Conservation (phyloP, 176 grass and related monocot genomes). For the Carex pumila region DNA sequence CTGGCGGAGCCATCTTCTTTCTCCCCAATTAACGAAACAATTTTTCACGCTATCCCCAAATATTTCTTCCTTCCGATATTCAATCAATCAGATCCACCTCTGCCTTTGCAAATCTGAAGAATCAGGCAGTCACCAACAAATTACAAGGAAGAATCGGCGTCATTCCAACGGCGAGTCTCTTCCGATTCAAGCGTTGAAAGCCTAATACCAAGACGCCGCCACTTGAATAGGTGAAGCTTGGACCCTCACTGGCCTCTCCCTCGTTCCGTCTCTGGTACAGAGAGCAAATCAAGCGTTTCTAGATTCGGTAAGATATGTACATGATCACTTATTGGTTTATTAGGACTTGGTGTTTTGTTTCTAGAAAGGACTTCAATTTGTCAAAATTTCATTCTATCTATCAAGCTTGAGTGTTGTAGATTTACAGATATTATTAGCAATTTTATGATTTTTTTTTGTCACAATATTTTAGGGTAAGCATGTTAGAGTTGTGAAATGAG, state of each 20-base stretch:
- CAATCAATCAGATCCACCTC: background rate
- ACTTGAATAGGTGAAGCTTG: background rate
- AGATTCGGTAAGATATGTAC: background rate
- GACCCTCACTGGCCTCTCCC: background rate
- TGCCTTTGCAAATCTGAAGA: background rate
- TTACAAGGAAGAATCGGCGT: background rate
- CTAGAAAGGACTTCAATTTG: background rate
- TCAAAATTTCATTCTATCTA: background rate
- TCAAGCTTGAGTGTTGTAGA: background rate
- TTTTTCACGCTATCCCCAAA: background rate
- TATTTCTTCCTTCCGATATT: background rate
- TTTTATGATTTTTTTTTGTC: background rate
- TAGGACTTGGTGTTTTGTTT: background rate
- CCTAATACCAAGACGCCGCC: background rate
- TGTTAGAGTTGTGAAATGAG: conserved; percentile 32
- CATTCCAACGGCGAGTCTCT: background rate
- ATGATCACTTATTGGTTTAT: background rate
- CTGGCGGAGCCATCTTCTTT: background rate
- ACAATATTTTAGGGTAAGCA: conserved; percentile 23
- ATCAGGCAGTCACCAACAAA: background rate
- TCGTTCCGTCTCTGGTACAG: background rate
- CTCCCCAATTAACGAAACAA: background rate
- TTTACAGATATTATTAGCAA: background rate
- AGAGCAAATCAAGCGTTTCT: background rate
- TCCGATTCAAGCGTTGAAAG: background rate